These are phyloP conservation scores for Sclerotiophoma versabilis DNA, from an alignment of 2,329 filamentous ascomycete species.

Conservation along the genomic window DNA sequence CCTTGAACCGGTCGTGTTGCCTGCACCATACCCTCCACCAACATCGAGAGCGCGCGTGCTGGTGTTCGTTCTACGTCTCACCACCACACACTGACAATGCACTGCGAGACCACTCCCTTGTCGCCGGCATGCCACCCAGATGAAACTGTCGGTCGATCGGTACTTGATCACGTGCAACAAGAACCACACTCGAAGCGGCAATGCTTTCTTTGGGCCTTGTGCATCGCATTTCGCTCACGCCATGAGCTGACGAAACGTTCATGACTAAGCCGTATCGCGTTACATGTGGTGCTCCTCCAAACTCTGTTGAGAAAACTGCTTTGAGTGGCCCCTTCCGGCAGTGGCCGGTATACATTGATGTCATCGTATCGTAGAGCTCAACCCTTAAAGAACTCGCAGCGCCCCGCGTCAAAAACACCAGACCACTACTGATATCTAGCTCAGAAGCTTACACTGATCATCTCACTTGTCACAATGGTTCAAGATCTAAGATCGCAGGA, in stretches of 20 bases:
- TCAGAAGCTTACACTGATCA: not conserved
- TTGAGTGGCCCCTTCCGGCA: constrained; percentile 9
- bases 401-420: constrained; percentile 1
- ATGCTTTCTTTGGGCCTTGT: not conserved
- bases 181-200: constrained; percentile 2
- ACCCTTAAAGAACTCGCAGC: constrained; percentile 9
- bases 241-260: constrained; percentile 25
- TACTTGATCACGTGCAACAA: not conserved
- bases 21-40: not conserved
- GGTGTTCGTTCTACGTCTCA: constrained; percentile 4
- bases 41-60: not conserved
- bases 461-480: constrained; percentile 38
- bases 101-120: not conserved
- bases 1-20: not conserved
- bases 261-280: constrained; percentile 21
- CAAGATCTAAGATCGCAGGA: constrained; percentile 51
- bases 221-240: constrained; percentile 24
- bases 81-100: not conserved
- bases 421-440: not conserved
- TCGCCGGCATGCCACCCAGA: constrained; percentile 7
- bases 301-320: constrained; percentile 7
- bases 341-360: constrained; percentile 14
- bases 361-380: constrained; percentile 12
- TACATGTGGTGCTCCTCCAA: constrained; percentile 20
- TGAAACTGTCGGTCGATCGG: not conserved